These are phyloP conservation scores for Amanita rubescens DNA, from an alignment of 768 basidiomycete genomes.

Conservation along the genomic window DNA sequence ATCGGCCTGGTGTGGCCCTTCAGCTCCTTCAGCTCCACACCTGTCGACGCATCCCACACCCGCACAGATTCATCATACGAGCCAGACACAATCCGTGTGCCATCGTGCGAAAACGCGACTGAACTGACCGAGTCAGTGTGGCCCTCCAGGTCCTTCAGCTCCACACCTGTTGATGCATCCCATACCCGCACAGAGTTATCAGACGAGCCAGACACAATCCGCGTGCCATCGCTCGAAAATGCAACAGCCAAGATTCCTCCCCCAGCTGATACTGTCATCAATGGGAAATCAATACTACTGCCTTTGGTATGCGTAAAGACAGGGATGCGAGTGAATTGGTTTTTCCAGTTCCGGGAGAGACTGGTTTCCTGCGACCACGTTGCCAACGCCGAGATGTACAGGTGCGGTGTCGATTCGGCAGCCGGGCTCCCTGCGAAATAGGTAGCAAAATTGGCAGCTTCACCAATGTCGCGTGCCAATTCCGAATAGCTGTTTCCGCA, in stretches of 20 bases:
- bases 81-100: no score
- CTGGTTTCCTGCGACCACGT: conserved; percentile 15
- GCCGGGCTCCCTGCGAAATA: conserved; percentile 14
- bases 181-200: conserved; percentile 9
- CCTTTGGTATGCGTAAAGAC: neutral
- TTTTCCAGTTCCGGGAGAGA: neutral
- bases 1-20: no score
- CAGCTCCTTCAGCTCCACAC: no score
- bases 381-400: conserved; percentile 17
- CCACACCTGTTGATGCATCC: conserved; percentile 2
- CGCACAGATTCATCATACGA: no score
- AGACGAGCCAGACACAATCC: conserved; percentile 5
- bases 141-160: neutral
- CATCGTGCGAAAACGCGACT: neutral
- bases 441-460: conserved; percentile 12
- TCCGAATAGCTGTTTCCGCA: neutral
- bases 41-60: no score
- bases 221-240: conserved; percentile 5
- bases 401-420: conserved; percentile 15
- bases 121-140: neutral
- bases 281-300: neutral
- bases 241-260: conserved; percentile 4
- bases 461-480: neutral
- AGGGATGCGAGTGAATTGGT: neutral
- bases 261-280: conserved; percentile 7